Base-by-base conservation (phyloP, 2,329 filamentous ascomycete species). In the Grosmannia huntii region DNA sequence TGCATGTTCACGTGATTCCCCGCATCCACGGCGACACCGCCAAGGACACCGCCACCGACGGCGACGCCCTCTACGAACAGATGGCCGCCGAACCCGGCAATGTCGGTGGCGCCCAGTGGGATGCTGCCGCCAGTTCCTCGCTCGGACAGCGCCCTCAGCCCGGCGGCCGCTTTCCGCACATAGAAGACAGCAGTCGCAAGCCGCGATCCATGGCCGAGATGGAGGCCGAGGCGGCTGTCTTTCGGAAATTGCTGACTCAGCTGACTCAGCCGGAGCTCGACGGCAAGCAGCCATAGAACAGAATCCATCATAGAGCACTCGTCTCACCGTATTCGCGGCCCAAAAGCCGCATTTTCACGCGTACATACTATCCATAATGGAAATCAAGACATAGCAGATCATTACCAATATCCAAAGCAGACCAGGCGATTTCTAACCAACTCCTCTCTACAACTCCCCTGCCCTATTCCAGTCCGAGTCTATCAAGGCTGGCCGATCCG, bases 1-100 rank as follows among this genome's bases (percentile, higher is more conserved):
- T 96, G 16, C 94, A 99, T 73, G 87, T 90, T 28, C 94, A 99
- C 73, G 81, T 96, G 54, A 92, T 96, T 57, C 91, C 91, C 23
- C 76, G 91, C 41, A 75, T 75, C 60, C 75, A 73, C 59, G 79
- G 84, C 46, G 77, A 83, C 68, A 78, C 69, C 68, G 74, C 65
- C 36, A 71, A 72, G 62, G 60, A 62, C 23, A 63, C 62, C 7
- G 64, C 68, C 57, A 68, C 69, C 5, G 68, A 62, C 76, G 81
- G 54, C 10, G 91, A 96, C 71, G 82, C 81, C 60, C 80, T 99
- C 56, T 97, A 99, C 72, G 82, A 84, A 62, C 79, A 83, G 73
- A 80, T 99, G 76, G 89, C 95, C 66, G 81, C 81, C 31, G 88
- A 95, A 71, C 86, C 90, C 63, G 92, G 91, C 0, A 87, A 97